A percentile compares a stretch with the other conserved stretches of the same genome.
Conservation (phyloP, 305 asterid species). For the Ajuga reptans region DNA sequence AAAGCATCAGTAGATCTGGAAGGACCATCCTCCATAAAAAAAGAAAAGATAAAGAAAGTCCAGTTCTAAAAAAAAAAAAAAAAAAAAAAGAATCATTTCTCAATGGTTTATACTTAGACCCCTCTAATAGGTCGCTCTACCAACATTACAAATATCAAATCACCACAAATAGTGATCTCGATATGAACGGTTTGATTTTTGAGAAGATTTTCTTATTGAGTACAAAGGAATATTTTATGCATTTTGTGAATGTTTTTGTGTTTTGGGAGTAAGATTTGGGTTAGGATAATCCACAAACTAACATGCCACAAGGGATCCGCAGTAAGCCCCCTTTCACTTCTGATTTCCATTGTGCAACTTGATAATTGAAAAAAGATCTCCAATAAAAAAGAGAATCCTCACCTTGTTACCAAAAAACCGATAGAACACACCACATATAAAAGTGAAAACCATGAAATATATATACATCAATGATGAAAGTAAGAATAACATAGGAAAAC, state of each 20-base stretch:
- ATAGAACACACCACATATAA: not conserved
- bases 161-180: not conserved
- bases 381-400: not conserved
- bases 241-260: not conserved
- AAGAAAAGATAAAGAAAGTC: too few relatives aligned
- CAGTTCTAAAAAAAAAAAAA: too few relatives aligned
- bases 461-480: not conserved
- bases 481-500: slow-evolving; percentile 5
- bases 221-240: not conserved
- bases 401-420: not conserved
- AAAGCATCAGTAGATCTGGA: too few relatives aligned
- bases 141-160: not conserved
- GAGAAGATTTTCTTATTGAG: not conserved
- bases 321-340: not conserved
- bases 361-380: not conserved
- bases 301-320: not conserved
- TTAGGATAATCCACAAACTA: not conserved
- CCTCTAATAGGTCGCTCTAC: not conserved
- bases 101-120: too few relatives aligned
- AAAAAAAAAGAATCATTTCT: too few relatives aligned
- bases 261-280: not conserved
- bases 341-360: not conserved
- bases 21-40: too few relatives aligned
- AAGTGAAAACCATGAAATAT: not conserved
- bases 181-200: not conserved